Evolutionary conservation across 768 basidiomycete species (phyloP).

Genomic region (Paxillus rubicundulus): DNA sequence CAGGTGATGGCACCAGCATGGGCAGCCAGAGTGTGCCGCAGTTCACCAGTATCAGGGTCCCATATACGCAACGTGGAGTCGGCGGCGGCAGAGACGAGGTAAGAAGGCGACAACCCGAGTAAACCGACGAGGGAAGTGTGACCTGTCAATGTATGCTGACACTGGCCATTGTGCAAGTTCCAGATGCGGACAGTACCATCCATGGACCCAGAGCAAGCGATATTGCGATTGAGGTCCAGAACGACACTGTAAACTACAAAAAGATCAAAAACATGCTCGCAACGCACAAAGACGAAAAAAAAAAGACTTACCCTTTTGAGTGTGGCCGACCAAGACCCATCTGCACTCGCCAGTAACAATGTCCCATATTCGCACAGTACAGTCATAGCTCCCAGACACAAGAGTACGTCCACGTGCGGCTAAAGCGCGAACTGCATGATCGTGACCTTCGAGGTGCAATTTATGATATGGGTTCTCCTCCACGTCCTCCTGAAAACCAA

Average conservation of each 20-base stretch:
- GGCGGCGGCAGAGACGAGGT: constrained; percentile 93
- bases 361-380: constrained; percentile 94
- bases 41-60: constrained; percentile 83
- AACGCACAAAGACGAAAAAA: constrained; percentile 19
- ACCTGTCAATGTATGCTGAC: constrained; percentile 77
- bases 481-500: constrained; percentile 53
- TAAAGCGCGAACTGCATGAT: constrained; percentile 88
- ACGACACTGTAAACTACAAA: constrained; percentile 89
- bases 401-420: constrained; percentile 86
- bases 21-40: constrained; percentile 79
- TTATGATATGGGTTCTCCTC: constrained; percentile 88
- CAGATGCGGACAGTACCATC: constrained; percentile 96
- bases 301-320: constrained; percentile 72
- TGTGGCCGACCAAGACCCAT: constrained; percentile 82
- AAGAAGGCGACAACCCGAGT: constrained; percentile 82
- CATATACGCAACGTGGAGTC: constrained; percentile 94
- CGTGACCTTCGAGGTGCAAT: constrained; percentile 82
- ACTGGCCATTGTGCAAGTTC: constrained; percentile 81
- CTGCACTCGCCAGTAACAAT: constrained; percentile 79
- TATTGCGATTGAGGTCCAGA: constrained; percentile 78
- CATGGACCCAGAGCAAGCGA: constrained; percentile 97
- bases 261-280: constrained; percentile 5
- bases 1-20: constrained; percentile 99
- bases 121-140: constrained; percentile 96
- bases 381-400: constrained; percentile 95